These are phyloP conservation scores for Ganoderma boninense DNA, from an alignment of 1,284 basidiomycete species.

Conservation along the genomic window DNA sequence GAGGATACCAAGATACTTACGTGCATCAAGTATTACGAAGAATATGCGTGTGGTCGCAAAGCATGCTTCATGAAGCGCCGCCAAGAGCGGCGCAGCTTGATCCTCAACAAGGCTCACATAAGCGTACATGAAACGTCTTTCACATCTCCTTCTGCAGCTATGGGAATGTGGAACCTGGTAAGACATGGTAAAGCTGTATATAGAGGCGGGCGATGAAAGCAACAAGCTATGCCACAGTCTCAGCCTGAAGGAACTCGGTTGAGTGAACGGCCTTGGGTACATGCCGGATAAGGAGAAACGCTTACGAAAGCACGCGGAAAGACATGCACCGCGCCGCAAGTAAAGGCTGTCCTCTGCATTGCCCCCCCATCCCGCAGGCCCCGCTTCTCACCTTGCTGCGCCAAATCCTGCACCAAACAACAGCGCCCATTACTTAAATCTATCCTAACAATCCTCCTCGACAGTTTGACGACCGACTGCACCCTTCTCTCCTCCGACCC, in stretches of 20 bases:
- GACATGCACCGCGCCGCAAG: constrained; percentile 11
- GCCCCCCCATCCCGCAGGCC: constrained; percentile 24
- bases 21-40: too few species aligned
- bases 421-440: constrained; percentile 22
- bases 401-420: background rate
- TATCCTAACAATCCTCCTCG: constrained; percentile 6
- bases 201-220: background rate
- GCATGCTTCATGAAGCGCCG: background rate
- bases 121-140: background rate
- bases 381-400: constrained; percentile 1
- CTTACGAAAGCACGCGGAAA: constrained; percentile 26
- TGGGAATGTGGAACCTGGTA: background rate
- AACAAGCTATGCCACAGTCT: background rate
- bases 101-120: background rate
- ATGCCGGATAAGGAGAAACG: constrained; percentile 14
- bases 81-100: background rate
- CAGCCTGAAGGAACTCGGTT: background rate
- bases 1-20: too few species aligned
- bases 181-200: background rate
- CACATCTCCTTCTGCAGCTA: background rate
- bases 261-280: background rate
- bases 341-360: constrained; percentile 32
- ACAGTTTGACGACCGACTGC: constrained; percentile 20
- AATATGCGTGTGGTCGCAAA: too few species aligned
- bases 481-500: constrained; percentile 12